Conservation (phyloP, 1,284 basidiomycete species). For the Hymenochaete sp. region DNA sequence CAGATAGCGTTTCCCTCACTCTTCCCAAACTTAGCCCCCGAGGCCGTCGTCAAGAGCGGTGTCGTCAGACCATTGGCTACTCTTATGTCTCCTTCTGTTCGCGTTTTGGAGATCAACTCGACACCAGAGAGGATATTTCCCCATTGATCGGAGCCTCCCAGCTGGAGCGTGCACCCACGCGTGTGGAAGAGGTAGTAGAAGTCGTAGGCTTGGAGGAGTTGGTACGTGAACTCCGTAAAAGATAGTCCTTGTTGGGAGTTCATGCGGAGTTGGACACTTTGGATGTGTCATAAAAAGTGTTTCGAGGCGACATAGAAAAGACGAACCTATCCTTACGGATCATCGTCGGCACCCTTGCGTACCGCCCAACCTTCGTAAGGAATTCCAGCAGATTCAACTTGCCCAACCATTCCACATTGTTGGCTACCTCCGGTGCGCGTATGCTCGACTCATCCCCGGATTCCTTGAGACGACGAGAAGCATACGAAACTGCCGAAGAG, state of each 20-base stretch:
- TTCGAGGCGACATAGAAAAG: neutral
- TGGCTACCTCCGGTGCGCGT: constrained; percentile 46
- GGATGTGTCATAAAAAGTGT: neutral
- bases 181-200: constrained; percentile 73
- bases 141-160: constrained; percentile 97
- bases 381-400: constrained; percentile 78
- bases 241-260: constrained; percentile 77
- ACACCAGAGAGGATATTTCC: constrained; percentile 95
- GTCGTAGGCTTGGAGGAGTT: constrained; percentile 95
- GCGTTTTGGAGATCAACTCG: constrained; percentile 68
- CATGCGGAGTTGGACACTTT: constrained; percentile 80
- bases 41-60: constrained; percentile 83
- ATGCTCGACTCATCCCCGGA: constrained; percentile 17
- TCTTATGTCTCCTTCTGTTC: constrained; percentile 19
- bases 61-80: constrained; percentile 71
- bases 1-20: constrained; percentile 94
- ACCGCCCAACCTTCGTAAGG: constrained; percentile 71
- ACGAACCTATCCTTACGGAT: constrained; percentile 80
- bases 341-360: constrained; percentile 85
- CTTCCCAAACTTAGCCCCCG: constrained; percentile 96
- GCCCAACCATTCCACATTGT: constrained; percentile 83
- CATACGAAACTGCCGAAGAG: constrained; percentile 53
- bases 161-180: constrained; percentile 74
- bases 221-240: constrained; percentile 97
- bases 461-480: constrained; percentile 29